Conservation (phyloP, 2,329 filamentous ascomycete species). For the Blumeriella jaapii region DNA sequence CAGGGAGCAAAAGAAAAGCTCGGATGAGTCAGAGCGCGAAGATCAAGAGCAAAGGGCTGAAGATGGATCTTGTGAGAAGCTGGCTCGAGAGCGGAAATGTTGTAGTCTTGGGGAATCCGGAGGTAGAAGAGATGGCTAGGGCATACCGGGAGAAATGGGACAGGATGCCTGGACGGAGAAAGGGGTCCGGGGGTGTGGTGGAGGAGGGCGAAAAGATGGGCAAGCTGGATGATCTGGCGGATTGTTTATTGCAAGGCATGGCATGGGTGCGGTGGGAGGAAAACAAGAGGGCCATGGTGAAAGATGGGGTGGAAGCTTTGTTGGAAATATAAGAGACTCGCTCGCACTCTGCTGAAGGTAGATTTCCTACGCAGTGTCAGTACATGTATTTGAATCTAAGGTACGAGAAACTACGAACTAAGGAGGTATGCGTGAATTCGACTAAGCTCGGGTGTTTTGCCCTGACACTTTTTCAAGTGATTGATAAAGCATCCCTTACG, state of each 20-base stretch:
- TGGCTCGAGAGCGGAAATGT: conserved; percentile 34
- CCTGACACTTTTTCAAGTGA: no score
- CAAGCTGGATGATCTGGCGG: conserved; percentile 76
- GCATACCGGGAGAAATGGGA: conserved; percentile 28
- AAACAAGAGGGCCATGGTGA: conserved; percentile 34
- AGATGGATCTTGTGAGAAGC: conserved; percentile 49
- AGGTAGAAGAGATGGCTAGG: conserved; percentile 28
- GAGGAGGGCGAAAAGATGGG: conserved; percentile 24
- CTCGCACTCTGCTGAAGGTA: background rate
- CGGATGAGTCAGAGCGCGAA: conserved; percentile 32
- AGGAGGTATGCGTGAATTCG: no score
- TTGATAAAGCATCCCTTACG: no score
- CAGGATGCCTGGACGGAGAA: conserved; percentile 18
- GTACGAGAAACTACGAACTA: no score
- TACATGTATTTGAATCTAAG: no score
- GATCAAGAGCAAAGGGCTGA: conserved; percentile 40
- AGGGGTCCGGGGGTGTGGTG: conserved; percentile 22
- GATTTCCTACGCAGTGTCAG: no score
- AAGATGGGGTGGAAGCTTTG: conserved; percentile 25
- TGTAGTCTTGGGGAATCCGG: conserved; percentile 24
- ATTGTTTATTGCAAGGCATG: conserved; percentile 66
- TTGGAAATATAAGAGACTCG: conserved; percentile 12
- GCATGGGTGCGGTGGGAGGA: conserved; percentile 68
- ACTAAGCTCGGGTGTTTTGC: no score
- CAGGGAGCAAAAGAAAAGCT: conserved; percentile 22